These are phyloP conservation scores for Cucurbita moschata DNA, from an alignment of 306 rosid species.

Conservation along the genomic window DNA sequence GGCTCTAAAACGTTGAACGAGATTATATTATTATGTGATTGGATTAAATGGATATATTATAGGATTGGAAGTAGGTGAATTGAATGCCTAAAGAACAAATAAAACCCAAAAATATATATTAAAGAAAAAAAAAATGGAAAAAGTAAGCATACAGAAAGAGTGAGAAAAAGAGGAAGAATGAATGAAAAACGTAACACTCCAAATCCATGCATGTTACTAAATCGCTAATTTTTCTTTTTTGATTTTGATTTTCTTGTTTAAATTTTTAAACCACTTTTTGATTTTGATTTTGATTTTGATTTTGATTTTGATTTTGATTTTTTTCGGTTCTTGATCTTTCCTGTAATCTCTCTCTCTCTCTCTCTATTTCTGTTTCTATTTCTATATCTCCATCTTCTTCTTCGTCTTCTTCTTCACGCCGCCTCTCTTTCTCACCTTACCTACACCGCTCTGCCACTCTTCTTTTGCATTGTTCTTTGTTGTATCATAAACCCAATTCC, in stretches of 20 bases:
- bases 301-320: not conserved
- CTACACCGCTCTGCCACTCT: slow-evolving; percentile 8
- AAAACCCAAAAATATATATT: not conserved
- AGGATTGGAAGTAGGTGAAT: not conserved
- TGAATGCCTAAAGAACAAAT: not conserved
- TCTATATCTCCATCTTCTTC: slow-evolving; percentile 13
- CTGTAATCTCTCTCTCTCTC: not conserved
- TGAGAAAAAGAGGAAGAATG: not conserved
- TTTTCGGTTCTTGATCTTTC: not conserved
- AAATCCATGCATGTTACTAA: slow-evolving; percentile 7
- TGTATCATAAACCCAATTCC: not conserved
- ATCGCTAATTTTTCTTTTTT: not conserved
- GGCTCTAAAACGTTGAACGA: too few species aligned
- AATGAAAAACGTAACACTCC: slow-evolving; percentile 6
- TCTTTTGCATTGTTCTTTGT: not conserved
- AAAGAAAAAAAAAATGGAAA: not conserved
- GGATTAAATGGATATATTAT: not conserved
- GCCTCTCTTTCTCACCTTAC: slow-evolving; percentile 19
- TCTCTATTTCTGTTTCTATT: not conserved
- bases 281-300: not conserved
- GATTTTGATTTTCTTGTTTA: not conserved
- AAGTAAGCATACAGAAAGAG: not conserved
- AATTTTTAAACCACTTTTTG: not conserved
- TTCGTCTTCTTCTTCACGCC: slow-evolving; percentile 28
- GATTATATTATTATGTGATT: too few species aligned